Base-by-base conservation (phyloP, 2,329 filamentous ascomycete species). In the Apiospora kogelbergensis region DNA sequence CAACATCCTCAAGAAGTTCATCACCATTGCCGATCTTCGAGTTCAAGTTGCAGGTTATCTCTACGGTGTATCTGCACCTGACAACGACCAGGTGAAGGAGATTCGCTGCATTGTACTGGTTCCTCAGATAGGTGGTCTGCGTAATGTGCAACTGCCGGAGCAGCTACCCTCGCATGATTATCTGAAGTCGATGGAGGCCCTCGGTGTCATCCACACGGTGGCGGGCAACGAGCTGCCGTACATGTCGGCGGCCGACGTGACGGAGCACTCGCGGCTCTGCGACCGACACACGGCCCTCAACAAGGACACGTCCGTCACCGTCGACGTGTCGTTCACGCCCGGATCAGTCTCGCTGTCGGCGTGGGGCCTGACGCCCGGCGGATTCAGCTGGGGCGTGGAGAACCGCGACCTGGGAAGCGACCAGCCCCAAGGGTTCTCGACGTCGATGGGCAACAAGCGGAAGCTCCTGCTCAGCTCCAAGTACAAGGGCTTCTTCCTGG, bases 1-100 rank as follows among this genome's bases (percentile, higher is more conserved):
- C 88, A 99, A 99, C 80, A 91, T 99, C 65, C 88, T 99, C 76
- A 98, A 97, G 87, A 93, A 94, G 73, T 99, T 99, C 85, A 98
- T 99, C 83, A 96, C 93, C 30, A 97, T 99, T 77, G 92, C 96
- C 63, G 96, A 99, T 83, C 88, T 99, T 68, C 93, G 97, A 64
- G 95, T 98, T 17, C 96, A 99, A 81, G 95, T 99, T 65, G 95
- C 95, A 20, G 96, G 95, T 1, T 99, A 97, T 79, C 87, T 99
- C 0, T 99, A 99, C 79, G 96, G 96, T 73, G 90, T 90, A 63
- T 97, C 95, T 1, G 95, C 96, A 3, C 91, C 93, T 7, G 96
- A 98, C 82, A 98, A 98, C 77, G 92, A 95, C 73, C 93, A 97
- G 77, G 93, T 99, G 80, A 99, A 98, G 86, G 97, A 99, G 80